These are phyloP conservation scores for Neckera pumila DNA, from an alignment of 225 moss, liverwort and hornwort species.

Conservation along the genomic window DNA sequence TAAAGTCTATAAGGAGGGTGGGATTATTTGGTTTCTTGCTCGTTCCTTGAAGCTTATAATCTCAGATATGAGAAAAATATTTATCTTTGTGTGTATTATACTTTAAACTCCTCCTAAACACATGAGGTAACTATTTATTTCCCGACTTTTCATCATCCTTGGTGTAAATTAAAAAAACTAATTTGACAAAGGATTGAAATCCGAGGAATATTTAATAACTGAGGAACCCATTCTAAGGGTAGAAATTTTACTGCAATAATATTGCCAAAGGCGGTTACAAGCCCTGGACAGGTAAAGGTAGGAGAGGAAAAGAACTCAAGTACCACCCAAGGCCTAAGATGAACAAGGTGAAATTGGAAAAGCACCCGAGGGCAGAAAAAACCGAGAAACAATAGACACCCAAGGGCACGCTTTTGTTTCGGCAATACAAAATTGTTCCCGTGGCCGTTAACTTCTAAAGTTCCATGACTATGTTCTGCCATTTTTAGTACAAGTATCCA, in stretches of 20 bases:
- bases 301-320: too few species aligned
- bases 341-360: neutral
- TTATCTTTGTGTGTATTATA: neutral
- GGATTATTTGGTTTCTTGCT: neutral
- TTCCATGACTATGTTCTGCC: too few species aligned
- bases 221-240: accelerated
- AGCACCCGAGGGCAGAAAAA: accelerated
- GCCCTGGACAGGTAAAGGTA: too few species aligned
- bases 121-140: neutral
- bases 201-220: neutral
- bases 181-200: neutral
- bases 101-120: too few species aligned
- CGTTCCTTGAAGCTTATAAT: neutral
- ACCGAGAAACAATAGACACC: neutral
- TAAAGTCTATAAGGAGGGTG: accelerated
- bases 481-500: too few species aligned
- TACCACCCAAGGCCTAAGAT: too few species aligned
- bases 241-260: neutral
- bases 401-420: accelerated
- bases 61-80: accelerated
- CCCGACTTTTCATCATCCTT: accelerated
- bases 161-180: neutral
- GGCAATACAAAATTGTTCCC: neutral
- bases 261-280: accelerated
- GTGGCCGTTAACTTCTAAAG: too few species aligned